Evolutionary conservation across 179 eudicot species (phyloP).

Genomic region (Silene vulgaris): DNA sequence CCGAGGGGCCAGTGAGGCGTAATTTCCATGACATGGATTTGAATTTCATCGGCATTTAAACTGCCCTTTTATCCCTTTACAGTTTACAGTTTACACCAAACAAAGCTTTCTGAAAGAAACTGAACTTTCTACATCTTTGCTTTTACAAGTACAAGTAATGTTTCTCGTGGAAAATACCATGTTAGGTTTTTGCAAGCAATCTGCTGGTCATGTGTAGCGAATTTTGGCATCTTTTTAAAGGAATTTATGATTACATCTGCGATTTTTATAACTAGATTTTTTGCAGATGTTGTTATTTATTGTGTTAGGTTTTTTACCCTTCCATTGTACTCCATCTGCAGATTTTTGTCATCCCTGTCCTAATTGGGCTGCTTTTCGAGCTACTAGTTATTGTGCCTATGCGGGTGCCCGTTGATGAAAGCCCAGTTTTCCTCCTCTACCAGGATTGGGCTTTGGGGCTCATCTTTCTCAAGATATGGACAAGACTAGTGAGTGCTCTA

Average conservation of each 20-base stretch:
- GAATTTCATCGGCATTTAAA: background rate
- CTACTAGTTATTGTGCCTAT: conserved; percentile 92
- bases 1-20: background rate
- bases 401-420: conserved; percentile 93
- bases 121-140: background rate
- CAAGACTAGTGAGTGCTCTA: conserved; percentile 66
- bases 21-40: background rate
- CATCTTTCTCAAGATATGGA: conserved; percentile 92
- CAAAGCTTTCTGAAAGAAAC: background rate
- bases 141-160: no score
- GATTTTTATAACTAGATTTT: background rate
- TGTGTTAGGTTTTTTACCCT: background rate
- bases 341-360: conserved; percentile 82
- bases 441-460: conserved; percentile 99
- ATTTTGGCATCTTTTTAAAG: background rate
- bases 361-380: conserved; percentile 90
- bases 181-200: background rate
- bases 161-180: background rate
- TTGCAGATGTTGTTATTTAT: background rate
- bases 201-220: background rate
- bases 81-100: background rate
- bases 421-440: conserved; percentile 93
- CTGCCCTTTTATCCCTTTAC: background rate
- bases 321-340: conserved; percentile 29
- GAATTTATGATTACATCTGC: background rate